A percentile compares a stretch with the other conserved stretches of the same genome.
Conservation (phyloP, 2,329 filamentous ascomycete species). For the Penicillium palitans region DNA sequence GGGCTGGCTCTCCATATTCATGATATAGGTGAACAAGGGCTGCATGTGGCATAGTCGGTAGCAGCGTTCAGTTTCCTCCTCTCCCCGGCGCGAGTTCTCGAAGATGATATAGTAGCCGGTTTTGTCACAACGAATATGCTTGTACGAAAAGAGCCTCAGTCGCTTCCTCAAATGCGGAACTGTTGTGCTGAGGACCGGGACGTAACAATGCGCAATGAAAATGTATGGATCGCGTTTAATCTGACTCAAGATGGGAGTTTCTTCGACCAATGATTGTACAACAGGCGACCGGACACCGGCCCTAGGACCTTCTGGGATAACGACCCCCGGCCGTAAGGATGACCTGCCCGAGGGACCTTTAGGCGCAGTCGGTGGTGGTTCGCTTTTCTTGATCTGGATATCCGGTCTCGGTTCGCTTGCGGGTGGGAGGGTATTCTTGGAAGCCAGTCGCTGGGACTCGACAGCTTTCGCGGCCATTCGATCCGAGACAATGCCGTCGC, state of each 20-base stretch:
- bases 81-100: constrained; percentile 71
- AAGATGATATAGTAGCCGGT: constrained; percentile 94
- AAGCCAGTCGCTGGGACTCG: constrained; percentile 62
- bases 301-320: constrained; percentile 43
- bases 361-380: constrained; percentile 79
- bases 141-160: constrained; percentile 77
- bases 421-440: constrained; percentile 32
- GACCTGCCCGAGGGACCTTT: constrained; percentile 72
- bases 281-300: constrained; percentile 34
- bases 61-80: constrained; percentile 78
- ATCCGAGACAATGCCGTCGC: constrained; percentile 79
- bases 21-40: constrained; percentile 85
- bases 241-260: constrained; percentile 64
- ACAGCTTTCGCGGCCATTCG: constrained; percentile 75
- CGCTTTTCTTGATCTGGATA: constrained; percentile 51
- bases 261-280: constrained; percentile 59
- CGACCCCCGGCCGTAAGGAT: constrained; percentile 36
- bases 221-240: constrained; percentile 83
- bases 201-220: constrained; percentile 81
- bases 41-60: constrained; percentile 76
- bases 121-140: constrained; percentile 78
- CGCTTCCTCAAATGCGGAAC: constrained; percentile 88
- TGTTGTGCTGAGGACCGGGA: constrained; percentile 82
- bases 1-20: constrained; percentile 83
- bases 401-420: constrained; percentile 35